Evolutionary conservation across 164 flowering plant species (phyloP).

Genomic region (Pachysandra terminalis): DNA sequence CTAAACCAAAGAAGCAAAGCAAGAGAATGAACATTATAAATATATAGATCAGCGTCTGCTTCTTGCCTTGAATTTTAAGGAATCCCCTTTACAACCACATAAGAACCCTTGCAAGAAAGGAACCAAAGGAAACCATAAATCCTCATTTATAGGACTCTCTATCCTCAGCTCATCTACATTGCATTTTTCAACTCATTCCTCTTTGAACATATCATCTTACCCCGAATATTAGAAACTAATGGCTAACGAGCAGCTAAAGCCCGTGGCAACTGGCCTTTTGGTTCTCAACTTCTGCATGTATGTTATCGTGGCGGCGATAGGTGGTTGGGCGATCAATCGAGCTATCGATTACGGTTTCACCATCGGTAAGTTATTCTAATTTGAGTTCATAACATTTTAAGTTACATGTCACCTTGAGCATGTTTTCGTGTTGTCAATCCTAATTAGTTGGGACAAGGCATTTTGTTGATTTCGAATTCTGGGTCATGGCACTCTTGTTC

Average conservation of each 20-base stretch:
- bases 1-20: not conserved
- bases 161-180: not conserved
- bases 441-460: too few relatives aligned
- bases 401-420: not conserved
- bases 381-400: not conserved
- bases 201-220: not conserved
- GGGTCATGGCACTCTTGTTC: too few relatives aligned
- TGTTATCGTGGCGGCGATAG: conserved; percentile 62
- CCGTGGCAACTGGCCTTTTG: conserved; percentile 53
- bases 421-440: too few relatives aligned
- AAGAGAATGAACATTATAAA: too few relatives aligned
- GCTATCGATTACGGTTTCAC: conserved; percentile 83
- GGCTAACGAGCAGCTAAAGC: conserved; percentile 47
- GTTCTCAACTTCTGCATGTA: conserved; percentile 89
- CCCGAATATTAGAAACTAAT: conserved; percentile 13
- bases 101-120: conserved; percentile 61
- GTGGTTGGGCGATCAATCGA: conserved; percentile 77
- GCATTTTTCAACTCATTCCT: not conserved
- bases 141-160: not conserved
- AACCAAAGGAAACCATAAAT: conserved; percentile 25
- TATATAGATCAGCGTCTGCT: conserved; percentile 16
- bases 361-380: conserved; percentile 46
- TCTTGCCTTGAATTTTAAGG: conserved; percentile 43
- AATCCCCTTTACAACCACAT: conserved; percentile 41
- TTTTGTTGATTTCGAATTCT: too few relatives aligned